phyloP scores from a whole-genome alignment of 768 basidiomycete species.

The Auricularia sp. region DNA sequence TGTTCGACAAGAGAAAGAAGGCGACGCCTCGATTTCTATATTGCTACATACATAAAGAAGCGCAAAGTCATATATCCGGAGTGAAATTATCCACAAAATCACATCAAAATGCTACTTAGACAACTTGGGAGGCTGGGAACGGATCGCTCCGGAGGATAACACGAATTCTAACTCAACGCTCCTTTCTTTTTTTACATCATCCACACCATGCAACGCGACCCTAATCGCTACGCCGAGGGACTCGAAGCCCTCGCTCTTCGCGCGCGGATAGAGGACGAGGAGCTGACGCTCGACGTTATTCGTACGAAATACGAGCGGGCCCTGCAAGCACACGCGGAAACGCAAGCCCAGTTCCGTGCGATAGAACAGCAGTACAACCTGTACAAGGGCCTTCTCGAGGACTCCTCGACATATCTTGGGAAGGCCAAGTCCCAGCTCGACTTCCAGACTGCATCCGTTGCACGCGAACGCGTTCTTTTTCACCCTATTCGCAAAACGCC shows the following conservation, averaged over 20 bases:
- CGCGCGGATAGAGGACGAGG: neutral
- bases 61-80: too few species aligned
- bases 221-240: neutral
- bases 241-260: neutral
- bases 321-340: neutral
- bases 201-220: neutral
- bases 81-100: too few species aligned
- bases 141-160: too few species aligned
- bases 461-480: neutral
- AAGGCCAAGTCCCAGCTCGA: neutral
- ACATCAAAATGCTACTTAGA: too few species aligned
- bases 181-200: too few species aligned
- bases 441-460: neutral
- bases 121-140: too few species aligned
- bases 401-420: neutral
- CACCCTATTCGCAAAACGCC: neutral
- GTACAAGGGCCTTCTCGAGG: neutral
- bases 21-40: too few species aligned
- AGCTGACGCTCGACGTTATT: neutral
- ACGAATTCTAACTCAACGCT: too few species aligned
- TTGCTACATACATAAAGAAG: too few species aligned
- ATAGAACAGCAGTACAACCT: neutral
- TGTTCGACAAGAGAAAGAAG: too few species aligned
- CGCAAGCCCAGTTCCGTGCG: neutral
- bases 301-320: neutral